A percentile compares a stretch with the other conserved stretches of the same genome.
These are phyloP conservation scores for Saturnispora sanitii DNA, from an alignment of 805 yeast genomes.

Conservation along the genomic window DNA sequence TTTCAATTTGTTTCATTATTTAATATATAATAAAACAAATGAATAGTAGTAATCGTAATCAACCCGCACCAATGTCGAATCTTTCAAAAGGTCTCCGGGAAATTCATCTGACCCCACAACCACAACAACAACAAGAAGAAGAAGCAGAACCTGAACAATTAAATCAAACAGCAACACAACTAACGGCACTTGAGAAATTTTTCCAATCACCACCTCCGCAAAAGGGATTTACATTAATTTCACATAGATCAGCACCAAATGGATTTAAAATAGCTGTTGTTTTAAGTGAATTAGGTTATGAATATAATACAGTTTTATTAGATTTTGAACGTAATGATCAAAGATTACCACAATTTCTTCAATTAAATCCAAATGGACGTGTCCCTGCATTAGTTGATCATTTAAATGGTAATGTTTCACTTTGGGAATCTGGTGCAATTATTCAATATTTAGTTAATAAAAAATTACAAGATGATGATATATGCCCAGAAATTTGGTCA, in stretches of 20 bases:
- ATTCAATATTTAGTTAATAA: constrained; percentile 71
- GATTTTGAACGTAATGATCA: constrained; percentile 89
- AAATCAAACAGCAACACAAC: constrained; percentile 10
- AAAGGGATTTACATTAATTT: constrained; percentile 75
- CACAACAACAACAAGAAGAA: constrained; percentile 4
- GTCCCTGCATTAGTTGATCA: constrained; percentile 94
- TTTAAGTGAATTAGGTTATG: constrained; percentile 69
- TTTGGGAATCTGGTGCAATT: constrained; percentile 96
- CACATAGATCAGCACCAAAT: constrained; percentile 85
- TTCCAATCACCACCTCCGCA: constrained; percentile 57
- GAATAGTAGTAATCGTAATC: no score
- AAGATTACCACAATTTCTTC: constrained; percentile 84
- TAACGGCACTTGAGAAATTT: constrained; percentile 53
- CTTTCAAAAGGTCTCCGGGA: constrained; percentile 31
- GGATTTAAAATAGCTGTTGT: constrained; percentile 94
- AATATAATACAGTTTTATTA: constrained; percentile 70
- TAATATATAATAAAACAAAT: no score
- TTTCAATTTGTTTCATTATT: no score
- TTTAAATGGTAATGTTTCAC: constrained; percentile 44
- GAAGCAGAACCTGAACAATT: not conserved
- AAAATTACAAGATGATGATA: constrained; percentile 50
- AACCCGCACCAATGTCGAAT: constrained; percentile 26
- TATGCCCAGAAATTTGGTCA: constrained; percentile 68
- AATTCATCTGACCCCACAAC: constrained; percentile 22
- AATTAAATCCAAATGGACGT: constrained; percentile 92